Evolutionary conservation across 495 filamentous ascomycete species (phyloP).

Genomic region (Xylaria grammica): DNA sequence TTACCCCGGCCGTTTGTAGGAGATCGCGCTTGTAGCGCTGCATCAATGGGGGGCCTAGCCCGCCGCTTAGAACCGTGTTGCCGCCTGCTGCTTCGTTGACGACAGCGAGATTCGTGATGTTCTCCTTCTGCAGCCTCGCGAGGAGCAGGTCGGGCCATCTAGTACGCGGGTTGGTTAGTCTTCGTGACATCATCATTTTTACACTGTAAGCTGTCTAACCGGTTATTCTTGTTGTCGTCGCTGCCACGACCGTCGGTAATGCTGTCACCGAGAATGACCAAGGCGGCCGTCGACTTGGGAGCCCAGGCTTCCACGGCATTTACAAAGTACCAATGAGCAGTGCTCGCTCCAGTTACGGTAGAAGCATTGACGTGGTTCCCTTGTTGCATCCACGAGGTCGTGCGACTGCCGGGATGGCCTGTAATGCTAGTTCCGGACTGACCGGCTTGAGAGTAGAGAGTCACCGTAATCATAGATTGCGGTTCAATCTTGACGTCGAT

Average conservation of each 20-base stretch:
- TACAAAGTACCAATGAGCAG: constrained; percentile 65
- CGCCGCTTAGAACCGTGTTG: constrained; percentile 67
- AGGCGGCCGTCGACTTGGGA: constrained; percentile 47
- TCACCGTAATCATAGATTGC: constrained; percentile 60
- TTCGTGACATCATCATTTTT: neutral
- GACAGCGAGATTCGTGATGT: constrained; percentile 57
- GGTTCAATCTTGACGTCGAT: constrained; percentile 58
- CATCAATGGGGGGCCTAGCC: constrained; percentile 66
- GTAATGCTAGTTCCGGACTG: constrained; percentile 65
- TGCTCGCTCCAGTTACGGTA: constrained; percentile 50
- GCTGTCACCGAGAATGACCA: constrained; percentile 72
- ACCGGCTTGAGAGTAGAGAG: constrained; percentile 62
- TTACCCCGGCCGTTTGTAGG: constrained; percentile 59
- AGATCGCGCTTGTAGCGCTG: constrained; percentile 69
- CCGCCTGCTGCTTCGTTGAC: constrained; percentile 78
- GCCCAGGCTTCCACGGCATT: constrained; percentile 64
- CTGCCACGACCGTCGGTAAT: constrained; percentile 76
- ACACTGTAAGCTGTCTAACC: constrained; percentile 43
- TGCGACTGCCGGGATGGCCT: constrained; percentile 70
- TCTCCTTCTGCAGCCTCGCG: constrained; percentile 55
- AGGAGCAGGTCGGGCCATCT: constrained; percentile 73
- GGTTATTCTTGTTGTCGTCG: constrained; percentile 67
- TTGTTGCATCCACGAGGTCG: constrained; percentile 60
- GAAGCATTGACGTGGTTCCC: constrained; percentile 60
- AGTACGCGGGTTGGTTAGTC: neutral